A percentile compares a stretch with the other conserved stretches of the same genome.
phyloP scores from a whole-genome alignment of 495 filamentous ascomycete genomes.

The Cladorrhinum samala region DNA sequence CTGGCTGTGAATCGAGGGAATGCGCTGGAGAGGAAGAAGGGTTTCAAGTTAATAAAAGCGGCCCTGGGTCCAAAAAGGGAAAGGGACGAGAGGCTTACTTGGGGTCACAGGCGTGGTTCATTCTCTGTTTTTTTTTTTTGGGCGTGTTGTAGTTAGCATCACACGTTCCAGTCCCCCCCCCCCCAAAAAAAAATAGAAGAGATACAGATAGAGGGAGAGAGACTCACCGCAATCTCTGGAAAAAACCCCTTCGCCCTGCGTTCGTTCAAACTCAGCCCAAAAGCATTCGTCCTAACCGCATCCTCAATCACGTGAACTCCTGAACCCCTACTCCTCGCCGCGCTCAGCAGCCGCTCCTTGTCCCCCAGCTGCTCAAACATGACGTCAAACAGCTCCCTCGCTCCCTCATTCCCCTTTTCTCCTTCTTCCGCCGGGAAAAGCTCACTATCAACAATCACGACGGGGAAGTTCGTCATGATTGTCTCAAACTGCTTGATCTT shows the following conservation, averaged over 20 bases:
- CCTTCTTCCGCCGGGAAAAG: slow-evolving; percentile 19
- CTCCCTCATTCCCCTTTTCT: slow-evolving; percentile 9
- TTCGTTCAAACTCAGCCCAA: slow-evolving; percentile 22
- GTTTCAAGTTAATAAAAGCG: neutral
- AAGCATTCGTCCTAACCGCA: slow-evolving; percentile 30
- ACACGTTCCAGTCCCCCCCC: no score
- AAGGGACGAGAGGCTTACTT: slow-evolving; percentile 32
- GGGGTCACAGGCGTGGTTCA: slow-evolving; percentile 33
- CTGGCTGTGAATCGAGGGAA: slow-evolving; percentile 23
- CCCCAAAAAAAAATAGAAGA: no score
- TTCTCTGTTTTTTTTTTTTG: slow-evolving; percentile 16
- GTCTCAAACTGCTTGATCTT: slow-evolving; percentile 23
- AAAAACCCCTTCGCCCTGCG: slow-evolving; percentile 28
- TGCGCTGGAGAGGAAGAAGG: slow-evolving; percentile 12
- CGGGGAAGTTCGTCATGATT: slow-evolving; percentile 25
- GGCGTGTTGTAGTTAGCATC: neutral
- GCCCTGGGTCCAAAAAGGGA: no score
- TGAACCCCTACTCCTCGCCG: slow-evolving; percentile 56
- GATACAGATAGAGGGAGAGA: no score
- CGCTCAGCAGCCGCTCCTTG: slow-evolving; percentile 14
- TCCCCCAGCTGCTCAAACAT: slow-evolving; percentile 24
- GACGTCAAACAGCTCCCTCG: slow-evolving; percentile 18
- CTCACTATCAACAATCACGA: slow-evolving; percentile 24
- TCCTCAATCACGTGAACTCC: slow-evolving; percentile 30
- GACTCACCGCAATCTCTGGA: slow-evolving; percentile 32